Evolutionary conservation across 768 basidiomycete genomes (phyloP).

Genomic region (Serendipita sp.): DNA sequence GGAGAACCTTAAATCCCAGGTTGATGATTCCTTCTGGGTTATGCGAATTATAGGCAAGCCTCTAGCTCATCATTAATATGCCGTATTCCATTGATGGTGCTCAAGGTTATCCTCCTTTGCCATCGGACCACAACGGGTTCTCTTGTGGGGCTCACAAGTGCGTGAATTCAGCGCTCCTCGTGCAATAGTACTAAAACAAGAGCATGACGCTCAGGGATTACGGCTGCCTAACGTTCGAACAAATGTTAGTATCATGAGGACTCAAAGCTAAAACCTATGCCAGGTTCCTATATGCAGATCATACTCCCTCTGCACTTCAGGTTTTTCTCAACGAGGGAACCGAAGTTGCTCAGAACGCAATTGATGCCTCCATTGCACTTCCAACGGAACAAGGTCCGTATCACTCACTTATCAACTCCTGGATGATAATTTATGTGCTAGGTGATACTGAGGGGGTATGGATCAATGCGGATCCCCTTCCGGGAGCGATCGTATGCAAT

Average conservation of each 20-base stretch:
- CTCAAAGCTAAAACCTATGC: background rate
- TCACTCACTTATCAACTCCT: background rate
- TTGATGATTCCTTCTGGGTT: conserved; percentile 81
- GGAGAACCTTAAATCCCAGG: conserved; percentile 44
- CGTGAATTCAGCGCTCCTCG: background rate
- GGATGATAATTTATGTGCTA: conserved; percentile 28
- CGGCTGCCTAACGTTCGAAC: conserved; percentile 65
- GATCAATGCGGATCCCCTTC: conserved; percentile 76
- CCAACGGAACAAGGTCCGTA: background rate
- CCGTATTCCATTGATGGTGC: background rate
- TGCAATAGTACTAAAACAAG: no score
- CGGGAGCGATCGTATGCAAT: conserved; percentile 76
- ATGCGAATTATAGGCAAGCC: conserved; percentile 52
- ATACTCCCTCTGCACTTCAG: conserved; percentile 64
- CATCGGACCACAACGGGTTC: conserved; percentile 60
- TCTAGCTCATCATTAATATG: background rate
- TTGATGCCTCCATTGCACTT: background rate
- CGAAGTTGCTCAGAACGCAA: background rate
- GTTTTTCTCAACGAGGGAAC: conserved; percentile 41
- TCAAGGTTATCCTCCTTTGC: conserved; percentile 74
- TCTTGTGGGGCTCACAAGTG: conserved; percentile 88
- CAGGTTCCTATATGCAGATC: conserved; percentile 81
- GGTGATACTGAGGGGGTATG: conserved; percentile 47
- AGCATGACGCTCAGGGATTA: conserved; percentile 45
- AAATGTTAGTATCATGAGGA: no score